Evolutionary conservation across 2,329 filamentous ascomycete genomes (phyloP), one percentile per base, ranked within the genome.

Genomic region (Diaporthe australafricana): DNA sequence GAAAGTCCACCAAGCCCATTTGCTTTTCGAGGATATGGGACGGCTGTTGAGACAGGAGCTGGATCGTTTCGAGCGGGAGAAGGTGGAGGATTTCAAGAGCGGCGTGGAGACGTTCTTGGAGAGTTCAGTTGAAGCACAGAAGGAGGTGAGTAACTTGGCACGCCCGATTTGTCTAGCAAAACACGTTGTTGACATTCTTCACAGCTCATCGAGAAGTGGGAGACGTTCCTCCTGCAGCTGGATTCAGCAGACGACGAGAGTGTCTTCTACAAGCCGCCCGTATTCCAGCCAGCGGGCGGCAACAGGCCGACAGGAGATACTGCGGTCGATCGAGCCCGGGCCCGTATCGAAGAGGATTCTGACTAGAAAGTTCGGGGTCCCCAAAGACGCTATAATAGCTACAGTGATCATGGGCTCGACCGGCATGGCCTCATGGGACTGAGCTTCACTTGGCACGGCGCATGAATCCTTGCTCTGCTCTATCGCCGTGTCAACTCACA

Each of bases 81-180:
- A 99, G 86, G 96, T 99, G 3, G 96, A 99, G 80, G 96, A 99
- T 80, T 99, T 99, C 83, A 99, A 99, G 87, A 96, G 93, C 74
- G 96, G 95, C 0, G 95, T 99, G 2, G 96, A 99, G 85, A 99
- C 96, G 1, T 99, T 98, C 83, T 83, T 99, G 77, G 96, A 99
- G 85, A 95, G 96, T 78, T 94, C 96, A 4, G 95, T 99, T 5
- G 96, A 99, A 83, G 96, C 96, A 70, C 96, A 99, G 85, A 99
- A 99, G 84, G 96, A 99, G 92, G 96, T 96, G 81, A 82, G 89
- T 83, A 52, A 27, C 57, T 22, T 32, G 11, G 40, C 74, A 63
- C 60, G 30, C 47, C 1, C 2, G 3, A 1, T 12, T 25, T 9
- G n/a, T 62, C 50, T 12, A 20, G 52, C 17, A 48, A 40, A 55